A percentile compares a stretch with the other conserved stretches of the same genome.
Evolutionary conservation across 2,329 filamentous ascomycete genomes (phyloP).

Genomic region (Penicillium sp.): DNA sequence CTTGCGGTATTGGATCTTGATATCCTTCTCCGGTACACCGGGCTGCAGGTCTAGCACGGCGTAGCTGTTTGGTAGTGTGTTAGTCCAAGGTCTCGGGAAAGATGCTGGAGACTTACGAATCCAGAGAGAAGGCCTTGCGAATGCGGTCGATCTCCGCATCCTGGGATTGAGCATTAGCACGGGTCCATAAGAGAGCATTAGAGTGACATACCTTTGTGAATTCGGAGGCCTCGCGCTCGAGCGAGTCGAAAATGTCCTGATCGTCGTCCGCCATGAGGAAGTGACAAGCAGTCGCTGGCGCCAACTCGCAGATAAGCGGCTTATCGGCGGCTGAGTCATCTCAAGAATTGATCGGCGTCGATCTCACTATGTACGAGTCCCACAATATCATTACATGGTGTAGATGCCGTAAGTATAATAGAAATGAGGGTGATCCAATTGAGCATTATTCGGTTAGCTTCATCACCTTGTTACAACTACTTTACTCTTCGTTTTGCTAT

Average conservation of each 20-base stretch:
- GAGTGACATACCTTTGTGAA: constrained; percentile 70
- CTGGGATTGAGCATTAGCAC: constrained; percentile 46
- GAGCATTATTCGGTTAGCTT: too few relatives aligned
- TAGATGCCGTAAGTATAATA: not conserved
- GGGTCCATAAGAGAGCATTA: not conserved
- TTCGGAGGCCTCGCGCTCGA: constrained; percentile 83
- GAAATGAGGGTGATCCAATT: not conserved
- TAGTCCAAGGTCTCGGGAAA: not conserved
- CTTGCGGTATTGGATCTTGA: constrained; percentile 89
- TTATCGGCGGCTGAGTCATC: constrained; percentile 9
- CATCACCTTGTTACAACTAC: not conserved
- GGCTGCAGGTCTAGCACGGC: constrained; percentile 94
- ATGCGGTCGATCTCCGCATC: constrained; percentile 97
- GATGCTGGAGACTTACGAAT: constrained; percentile 53
- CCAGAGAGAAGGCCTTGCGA: constrained; percentile 79
- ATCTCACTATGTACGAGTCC: not conserved
- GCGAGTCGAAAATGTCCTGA: constrained; percentile 72
- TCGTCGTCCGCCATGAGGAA: constrained; percentile 58
- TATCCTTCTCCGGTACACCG: constrained; percentile 91
- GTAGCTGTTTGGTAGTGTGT: constrained; percentile 56
- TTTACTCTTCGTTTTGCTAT: not conserved
- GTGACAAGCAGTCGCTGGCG: constrained; percentile 1
- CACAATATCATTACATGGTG: not conserved
- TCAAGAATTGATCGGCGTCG: not conserved
- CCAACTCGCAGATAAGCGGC: constrained; percentile 6